Conservation (phyloP, 1,284 basidiomycete species). For the Rhodotorula sp. region DNA sequence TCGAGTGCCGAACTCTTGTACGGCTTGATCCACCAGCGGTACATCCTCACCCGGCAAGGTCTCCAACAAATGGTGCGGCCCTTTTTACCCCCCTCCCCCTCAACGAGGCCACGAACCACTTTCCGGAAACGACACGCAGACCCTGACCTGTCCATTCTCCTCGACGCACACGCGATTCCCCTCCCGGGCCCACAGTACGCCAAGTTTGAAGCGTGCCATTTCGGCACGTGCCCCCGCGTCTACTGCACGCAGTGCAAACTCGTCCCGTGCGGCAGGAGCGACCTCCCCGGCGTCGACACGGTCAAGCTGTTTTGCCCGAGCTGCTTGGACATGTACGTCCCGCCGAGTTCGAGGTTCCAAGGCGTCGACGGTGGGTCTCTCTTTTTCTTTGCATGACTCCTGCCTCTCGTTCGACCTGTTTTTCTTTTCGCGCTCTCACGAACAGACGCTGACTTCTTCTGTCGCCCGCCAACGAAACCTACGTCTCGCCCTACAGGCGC, state of each 20-base stretch:
- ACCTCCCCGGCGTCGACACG: slow-evolving; percentile 95
- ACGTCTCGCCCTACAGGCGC: slow-evolving; percentile 63
- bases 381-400: not conserved
- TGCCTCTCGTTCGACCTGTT: not conserved
- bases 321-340: slow-evolving; percentile 95
- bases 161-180: too few species aligned
- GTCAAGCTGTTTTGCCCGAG: slow-evolving; percentile 99
- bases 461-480: not conserved
- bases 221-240: slow-evolving; percentile 93
- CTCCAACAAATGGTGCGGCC: slow-evolving; percentile 85
- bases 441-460: not conserved
- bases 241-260: slow-evolving; percentile 88
- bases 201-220: slow-evolving; percentile 90
- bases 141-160: too few species aligned
- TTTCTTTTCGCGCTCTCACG: slow-evolving; percentile 1
- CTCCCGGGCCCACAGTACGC: slow-evolving; percentile 64
- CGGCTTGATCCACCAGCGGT: slow-evolving; percentile 95
- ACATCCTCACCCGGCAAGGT: slow-evolving; percentile 90
- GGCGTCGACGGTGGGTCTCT: slow-evolving; percentile 80
- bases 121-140: too few species aligned
- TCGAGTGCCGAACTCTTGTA: slow-evolving; percentile 96
- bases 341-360: slow-evolving; percentile 92
- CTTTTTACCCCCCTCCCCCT: not conserved
- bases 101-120: too few species aligned
- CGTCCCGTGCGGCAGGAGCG: slow-evolving; percentile 91